Base-by-base conservation (phyloP, 306 rosid genomes). In the Glycine tomentella region DNA sequence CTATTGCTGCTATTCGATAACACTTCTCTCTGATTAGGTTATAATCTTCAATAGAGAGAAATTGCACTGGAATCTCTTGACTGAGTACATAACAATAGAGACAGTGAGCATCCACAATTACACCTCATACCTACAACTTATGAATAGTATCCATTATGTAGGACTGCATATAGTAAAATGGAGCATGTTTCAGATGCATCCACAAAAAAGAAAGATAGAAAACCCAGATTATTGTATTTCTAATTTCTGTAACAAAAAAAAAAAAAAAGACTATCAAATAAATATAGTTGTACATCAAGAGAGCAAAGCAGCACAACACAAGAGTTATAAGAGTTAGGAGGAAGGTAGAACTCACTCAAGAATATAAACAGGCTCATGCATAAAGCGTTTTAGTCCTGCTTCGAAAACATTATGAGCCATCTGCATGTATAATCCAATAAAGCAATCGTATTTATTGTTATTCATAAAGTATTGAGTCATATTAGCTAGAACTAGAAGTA, bases 321-420 rank as follows among this genome's bases (percentile, higher is more conserved):
- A 25, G 80, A 65, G 58, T 56, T 57, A n/a, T n/a, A n/a, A 52
- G 53, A 17, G 13, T 25, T 71, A 79, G 63, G 48, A 76, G 51
- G 76, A 61, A 48, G 79, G 88, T 70, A 69, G 62, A 83, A 93
- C 99, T 86, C 87, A 95, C 99, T 95, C 91, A 42, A 95, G 97
- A 89, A 95, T 95, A 91, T 93, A 95, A 52, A 90, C 87, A 81
- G 98, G 91, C 80, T 92, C 98, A 6, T 91, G 92, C 97, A 95
- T 95, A 58, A 95, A 95, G 63, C 89, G 90, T 72, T 93, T 95
- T 83, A 95, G 71, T 78, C 99, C 99, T 25, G 92, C 97, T 88
- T 95, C 99, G 81, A 91, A 95, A 84, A 95, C 87, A 84, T 92
- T 95, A 82, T 93, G 97, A 45, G 99, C 98, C 91, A 95, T 88